Evolutionary conservation across 495 filamentous ascomycete species (phyloP).

Genomic region (Halenospora varia): DNA sequence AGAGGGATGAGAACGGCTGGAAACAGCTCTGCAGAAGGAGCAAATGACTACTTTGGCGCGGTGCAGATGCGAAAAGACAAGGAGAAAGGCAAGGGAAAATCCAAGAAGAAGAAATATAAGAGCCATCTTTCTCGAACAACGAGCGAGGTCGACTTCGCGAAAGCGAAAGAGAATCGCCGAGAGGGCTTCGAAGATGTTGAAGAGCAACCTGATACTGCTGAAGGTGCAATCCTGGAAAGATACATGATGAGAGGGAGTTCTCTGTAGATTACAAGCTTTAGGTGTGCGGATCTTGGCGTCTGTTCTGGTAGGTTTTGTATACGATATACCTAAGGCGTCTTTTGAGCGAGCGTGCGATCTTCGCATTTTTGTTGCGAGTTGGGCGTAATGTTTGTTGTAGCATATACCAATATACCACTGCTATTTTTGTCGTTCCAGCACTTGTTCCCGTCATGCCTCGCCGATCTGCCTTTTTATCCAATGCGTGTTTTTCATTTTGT

Average conservation of each 20-base stretch:
- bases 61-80: conserved; percentile 14
- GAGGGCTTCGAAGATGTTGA: not conserved
- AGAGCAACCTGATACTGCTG: not conserved
- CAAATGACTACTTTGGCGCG: conserved; percentile 15
- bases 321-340: too few relatives aligned
- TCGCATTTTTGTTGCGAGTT: too few relatives aligned
- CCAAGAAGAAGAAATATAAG: conserved; percentile 9
- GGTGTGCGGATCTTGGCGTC: too few relatives aligned
- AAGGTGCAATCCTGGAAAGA: not conserved
- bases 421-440: too few relatives aligned
- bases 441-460: too few relatives aligned
- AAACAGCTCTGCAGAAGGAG: conserved; percentile 10
- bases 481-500: too few relatives aligned
- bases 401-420: too few relatives aligned
- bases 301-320: too few relatives aligned
- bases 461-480: too few relatives aligned
- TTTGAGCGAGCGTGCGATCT: too few relatives aligned
- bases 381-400: too few relatives aligned
- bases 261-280: not conserved
- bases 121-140: conserved; percentile 1
- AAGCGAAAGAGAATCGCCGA: not conserved
- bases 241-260: not conserved
- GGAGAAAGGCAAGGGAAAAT: conserved; percentile 22
- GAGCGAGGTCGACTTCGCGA: conserved; percentile 1
- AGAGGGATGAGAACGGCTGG: conserved; percentile 51